phyloP scores from a whole-genome alignment of 768 basidiomycete genomes.

The Lactarius psammicola region DNA sequence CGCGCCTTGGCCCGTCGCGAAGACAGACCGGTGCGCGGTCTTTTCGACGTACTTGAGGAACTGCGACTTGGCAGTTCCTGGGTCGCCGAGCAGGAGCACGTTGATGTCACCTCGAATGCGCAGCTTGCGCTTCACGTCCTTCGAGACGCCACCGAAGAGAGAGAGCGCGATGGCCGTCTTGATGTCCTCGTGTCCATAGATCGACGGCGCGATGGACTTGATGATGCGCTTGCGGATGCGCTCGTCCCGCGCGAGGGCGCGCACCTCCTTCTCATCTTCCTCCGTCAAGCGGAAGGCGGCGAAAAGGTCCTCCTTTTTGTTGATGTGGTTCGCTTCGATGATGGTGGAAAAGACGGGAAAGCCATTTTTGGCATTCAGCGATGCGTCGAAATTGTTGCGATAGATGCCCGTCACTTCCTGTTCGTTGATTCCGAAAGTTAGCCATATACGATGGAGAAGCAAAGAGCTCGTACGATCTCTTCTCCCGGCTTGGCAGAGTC shows the following conservation, averaged over 20 bases:
- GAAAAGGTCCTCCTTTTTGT: slow-evolving; percentile 98
- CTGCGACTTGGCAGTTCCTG: slow-evolving; percentile 98
- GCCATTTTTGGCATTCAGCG: slow-evolving; percentile 96
- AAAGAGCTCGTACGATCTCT: slow-evolving; percentile 73
- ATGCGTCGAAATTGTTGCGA: slow-evolving; percentile 98
- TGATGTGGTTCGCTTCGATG: slow-evolving; percentile 97
- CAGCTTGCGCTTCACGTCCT: slow-evolving; percentile 96
- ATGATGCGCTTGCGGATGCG: slow-evolving; percentile 96
- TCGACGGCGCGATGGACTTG: slow-evolving; percentile 98
- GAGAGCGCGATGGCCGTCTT: slow-evolving; percentile 96
- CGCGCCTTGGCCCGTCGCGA: slow-evolving; percentile 97
- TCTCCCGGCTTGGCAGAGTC: slow-evolving; percentile 98
- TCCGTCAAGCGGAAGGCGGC: slow-evolving; percentile 98
- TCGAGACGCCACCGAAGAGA: slow-evolving; percentile 89
- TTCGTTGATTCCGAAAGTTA: slow-evolving; percentile 21
- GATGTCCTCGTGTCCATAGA: slow-evolving; percentile 99
- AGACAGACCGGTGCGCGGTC: slow-evolving; percentile 96
- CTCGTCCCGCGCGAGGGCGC: slow-evolving; percentile 81
- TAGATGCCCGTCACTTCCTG: slow-evolving; percentile 98
- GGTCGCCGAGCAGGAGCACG: slow-evolving; percentile 92
- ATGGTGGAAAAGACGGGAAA: slow-evolving; percentile 99
- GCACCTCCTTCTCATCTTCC: slow-evolving; percentile 93
- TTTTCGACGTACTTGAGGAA: slow-evolving; percentile 99
- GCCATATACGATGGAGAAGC: background rate
- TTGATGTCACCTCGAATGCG: slow-evolving; percentile 98